Evolutionary conservation across 805 yeast species (phyloP), one percentile per base, ranked within the genome.

Genomic region (Monosporozyma servazzii): DNA sequence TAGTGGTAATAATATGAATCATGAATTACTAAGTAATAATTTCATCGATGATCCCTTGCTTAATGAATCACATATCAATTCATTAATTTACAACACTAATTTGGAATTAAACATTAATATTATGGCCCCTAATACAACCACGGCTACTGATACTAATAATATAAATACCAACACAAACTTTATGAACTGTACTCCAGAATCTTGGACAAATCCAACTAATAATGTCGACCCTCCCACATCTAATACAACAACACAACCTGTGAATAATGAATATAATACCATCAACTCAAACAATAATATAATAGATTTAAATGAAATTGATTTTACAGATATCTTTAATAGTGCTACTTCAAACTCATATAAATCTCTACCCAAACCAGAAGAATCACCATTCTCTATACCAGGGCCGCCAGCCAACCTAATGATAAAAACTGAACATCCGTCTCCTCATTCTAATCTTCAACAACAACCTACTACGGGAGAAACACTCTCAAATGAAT

Each of bases 271-370:
- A 7, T 41, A 10, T 21, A 41, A 41, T 21, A 10, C 23, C 11
- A 41, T 41, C 27, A 41, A 20, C 15, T 21, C 44, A 10, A 44
- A 11, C 10, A 29, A 18, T 15, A 46, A 43, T 42, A n/a, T 56
- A 9, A 50, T 54, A 27, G 56, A 59, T 51, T 47, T 63, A 23
- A 58, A 68, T 51, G 71, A 68, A 53, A 63, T 68, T 37, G 71
- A 68, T 56, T 68, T 68, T 42, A 68, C 70, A 8, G 61, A 65
- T 27, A 55, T 67, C 8, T 68, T 68, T 51, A 58, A 60, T 10
- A 63, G 59, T 41, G 59, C 64, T 3, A 43, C 4, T 44, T 3
- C 23, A 37, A 37, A 18, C 18, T 17, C 1, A 3, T 7, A 7
- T 39, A 17, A 17, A 18, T 11, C 8, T 8, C 25, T 10, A 18